A percentile compares a stretch with the other conserved stretches of the same genome.
These are phyloP conservation scores for Malassezia pachydermatis DNA, from an alignment of 1,284 basidiomycete genomes.

Conservation along the genomic window DNA sequence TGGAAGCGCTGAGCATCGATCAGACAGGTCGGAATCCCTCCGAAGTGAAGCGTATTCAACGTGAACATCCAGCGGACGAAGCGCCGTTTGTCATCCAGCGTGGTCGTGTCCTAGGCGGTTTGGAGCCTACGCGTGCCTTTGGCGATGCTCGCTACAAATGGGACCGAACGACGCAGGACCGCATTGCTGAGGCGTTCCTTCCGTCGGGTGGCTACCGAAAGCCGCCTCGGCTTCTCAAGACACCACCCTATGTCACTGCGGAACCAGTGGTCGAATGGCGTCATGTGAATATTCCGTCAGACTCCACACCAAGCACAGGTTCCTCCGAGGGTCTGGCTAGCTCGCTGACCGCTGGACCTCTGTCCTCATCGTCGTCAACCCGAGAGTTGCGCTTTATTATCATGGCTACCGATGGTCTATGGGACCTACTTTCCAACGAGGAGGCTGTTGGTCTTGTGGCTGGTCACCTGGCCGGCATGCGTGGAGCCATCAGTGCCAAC, in stretches of 20 bases:
- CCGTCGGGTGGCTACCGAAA: conserved; percentile 27
- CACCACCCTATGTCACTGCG: conserved; percentile 83
- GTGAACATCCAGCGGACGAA: conserved; percentile 70
- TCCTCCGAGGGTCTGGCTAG: not conserved
- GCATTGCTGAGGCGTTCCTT: conserved; percentile 48
- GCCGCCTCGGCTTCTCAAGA: conserved; percentile 35
- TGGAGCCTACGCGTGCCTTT: conserved; percentile 88
- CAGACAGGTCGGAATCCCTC: conserved; percentile 84
- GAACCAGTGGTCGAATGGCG: conserved; percentile 56
- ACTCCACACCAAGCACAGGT: not conserved
- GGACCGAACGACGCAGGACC: conserved; percentile 49
- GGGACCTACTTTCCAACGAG: conserved; percentile 88
- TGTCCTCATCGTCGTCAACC: conserved; percentile 9
- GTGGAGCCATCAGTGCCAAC: conserved; percentile 31
- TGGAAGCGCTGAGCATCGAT: conserved; percentile 84
- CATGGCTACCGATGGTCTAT: conserved; percentile 84
- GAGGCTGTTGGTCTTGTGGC: conserved; percentile 71
- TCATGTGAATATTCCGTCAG: not conserved
- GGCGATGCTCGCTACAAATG: conserved; percentile 89
- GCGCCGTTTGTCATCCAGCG: conserved; percentile 68
- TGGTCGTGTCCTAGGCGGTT: conserved; percentile 62
- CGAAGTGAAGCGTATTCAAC: conserved; percentile 66
- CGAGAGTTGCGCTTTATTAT: conserved; percentile 54
- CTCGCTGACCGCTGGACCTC: not conserved
- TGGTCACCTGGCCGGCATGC: conserved; percentile 40